Base-by-base conservation (phyloP, 352 stramenopile species). In the Phytophthora rubi region DNA sequence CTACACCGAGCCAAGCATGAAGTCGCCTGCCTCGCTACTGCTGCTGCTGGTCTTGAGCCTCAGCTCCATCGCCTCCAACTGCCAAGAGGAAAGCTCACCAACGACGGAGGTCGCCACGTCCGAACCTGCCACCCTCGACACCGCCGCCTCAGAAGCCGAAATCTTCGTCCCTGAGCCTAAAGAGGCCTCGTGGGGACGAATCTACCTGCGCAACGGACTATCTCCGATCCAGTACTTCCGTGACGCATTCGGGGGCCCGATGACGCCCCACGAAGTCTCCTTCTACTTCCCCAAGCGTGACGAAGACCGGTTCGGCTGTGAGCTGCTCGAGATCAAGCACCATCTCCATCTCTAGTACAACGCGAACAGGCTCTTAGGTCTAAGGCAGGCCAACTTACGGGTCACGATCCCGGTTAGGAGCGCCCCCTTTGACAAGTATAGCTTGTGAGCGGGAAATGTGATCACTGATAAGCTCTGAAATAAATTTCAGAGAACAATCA, bases 181-280 rank as follows among this genome's bases (percentile, higher is more conserved):
- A 47, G 81, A 88, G 57, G 75, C 85, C 3, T 21, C 62, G 6
- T 93, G 85, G 85, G 85, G 85, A 0, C 80, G 85, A 16, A 80
- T 93, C 59, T 93, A 93, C 62, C 53, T 93, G n/a, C 82, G 78
- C 37, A 71, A 87, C 32, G 85, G 81, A 2, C 59, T 90, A 23
- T 68, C 80, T 0, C 83, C 83, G 55, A 89, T 93, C 62, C 85
- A 93, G 71, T 93, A 93, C 75, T 90, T 93, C 59, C 83, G 83
- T 12, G 83, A 89, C 51, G 58, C 49, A 28, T 93, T 82, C 23
- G 78, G 83, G 2, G 83, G 83, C 0, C 49, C 68, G 1, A 88
- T 93, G 63, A 18, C 71, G 10, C 4, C 39, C 26, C 65, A 37
- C 8, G 85, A 91, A 53, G 58, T 86, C 5, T 64, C 79, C 10